Conservation (phyloP, 257 asterid genomes). For the Phtheirospermum japonicum region DNA sequence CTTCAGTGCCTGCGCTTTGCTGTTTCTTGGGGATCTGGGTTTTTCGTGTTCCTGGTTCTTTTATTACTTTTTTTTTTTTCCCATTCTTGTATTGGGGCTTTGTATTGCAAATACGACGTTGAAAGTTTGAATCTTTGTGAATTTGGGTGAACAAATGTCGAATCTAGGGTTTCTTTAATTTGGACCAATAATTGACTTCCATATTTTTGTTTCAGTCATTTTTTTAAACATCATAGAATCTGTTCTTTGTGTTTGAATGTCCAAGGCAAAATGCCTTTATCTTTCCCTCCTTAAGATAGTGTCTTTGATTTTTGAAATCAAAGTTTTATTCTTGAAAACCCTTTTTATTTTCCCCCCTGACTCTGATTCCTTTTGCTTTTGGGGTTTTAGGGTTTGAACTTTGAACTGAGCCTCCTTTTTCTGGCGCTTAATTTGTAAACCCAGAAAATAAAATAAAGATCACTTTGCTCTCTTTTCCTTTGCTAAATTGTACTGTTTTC, state of each 20-base stretch:
- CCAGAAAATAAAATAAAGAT: constrained; percentile 7
- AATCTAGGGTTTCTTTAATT: constrained; percentile 59
- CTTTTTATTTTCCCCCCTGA: constrained; percentile 46
- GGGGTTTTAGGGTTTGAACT: constrained; percentile 44
- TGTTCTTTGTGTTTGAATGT: constrained; percentile 48
- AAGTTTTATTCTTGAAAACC: constrained; percentile 64
- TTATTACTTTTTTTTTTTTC: background rate
- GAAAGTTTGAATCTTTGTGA: constrained; percentile 38
- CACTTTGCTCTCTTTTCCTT: constrained; percentile 33
- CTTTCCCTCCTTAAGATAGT: constrained; percentile 54
- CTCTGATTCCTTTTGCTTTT: constrained; percentile 63
- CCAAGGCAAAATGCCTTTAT: constrained; percentile 18
- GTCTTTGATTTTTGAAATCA: constrained; percentile 57
- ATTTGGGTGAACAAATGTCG: constrained; percentile 30
- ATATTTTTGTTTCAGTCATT: constrained; percentile 6
- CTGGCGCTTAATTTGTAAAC: constrained; percentile 40
- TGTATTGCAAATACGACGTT: constrained; percentile 17
- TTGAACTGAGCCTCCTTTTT: constrained; percentile 42
- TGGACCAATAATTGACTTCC: constrained; percentile 28
- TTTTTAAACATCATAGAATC: constrained; percentile 30
- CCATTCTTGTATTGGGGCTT: constrained; percentile 12
- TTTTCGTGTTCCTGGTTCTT: constrained; percentile 9
- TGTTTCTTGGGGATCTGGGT: constrained; percentile 55
- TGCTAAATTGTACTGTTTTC: constrained; percentile 30
- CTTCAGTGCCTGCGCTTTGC: constrained; percentile 24